Evolutionary conservation across 2,329 filamentous ascomycete genomes (phyloP).

Genomic region (Emergomyces orientalis): DNA sequence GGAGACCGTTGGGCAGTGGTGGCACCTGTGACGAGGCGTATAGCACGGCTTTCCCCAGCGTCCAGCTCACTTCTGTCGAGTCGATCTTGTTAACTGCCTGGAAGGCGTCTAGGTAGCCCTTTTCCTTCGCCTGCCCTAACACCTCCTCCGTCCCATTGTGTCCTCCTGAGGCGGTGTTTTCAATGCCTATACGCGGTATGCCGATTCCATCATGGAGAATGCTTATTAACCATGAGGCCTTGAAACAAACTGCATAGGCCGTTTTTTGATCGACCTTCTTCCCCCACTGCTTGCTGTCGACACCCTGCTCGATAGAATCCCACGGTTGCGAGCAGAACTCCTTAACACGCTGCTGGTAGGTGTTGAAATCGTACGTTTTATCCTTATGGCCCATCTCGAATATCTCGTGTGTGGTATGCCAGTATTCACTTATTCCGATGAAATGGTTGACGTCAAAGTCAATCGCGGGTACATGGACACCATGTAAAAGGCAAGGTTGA

Average conservation of each 20-base stretch:
- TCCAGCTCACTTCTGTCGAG: conserved; percentile 92
- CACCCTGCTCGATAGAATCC: conserved; percentile 59
- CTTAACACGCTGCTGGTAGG: conserved; percentile 75
- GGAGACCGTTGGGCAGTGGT: conserved; percentile 51
- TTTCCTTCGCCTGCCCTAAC: conserved; percentile 58
- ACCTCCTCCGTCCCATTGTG: conserved; percentile 66
- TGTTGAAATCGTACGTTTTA: conserved; percentile 78
- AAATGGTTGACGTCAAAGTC: conserved; percentile 98
- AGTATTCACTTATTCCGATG: conserved; percentile 94
- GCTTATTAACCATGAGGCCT: conserved; percentile 95
- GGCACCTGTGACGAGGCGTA: conserved; percentile 87
- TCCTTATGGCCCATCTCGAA: conserved; percentile 69
- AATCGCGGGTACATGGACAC: conserved; percentile 85
- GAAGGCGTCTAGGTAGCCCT: conserved; percentile 75
- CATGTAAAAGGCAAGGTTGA: conserved; percentile 78
- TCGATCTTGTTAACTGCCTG: conserved; percentile 88
- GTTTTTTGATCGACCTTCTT: conserved; percentile 64
- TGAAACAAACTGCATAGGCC: conserved; percentile 88
- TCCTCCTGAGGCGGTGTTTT: conserved; percentile 44
- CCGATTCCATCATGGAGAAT: conserved; percentile 94
- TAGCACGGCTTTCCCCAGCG: conserved; percentile 88
- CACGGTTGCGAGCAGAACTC: conserved; percentile 81
- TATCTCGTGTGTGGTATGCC: conserved; percentile 95
- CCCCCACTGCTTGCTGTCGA: conserved; percentile 60
- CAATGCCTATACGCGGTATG: conserved; percentile 73